Conservation (phyloP, 257 asterid species). For the Lantana camara region DNA sequence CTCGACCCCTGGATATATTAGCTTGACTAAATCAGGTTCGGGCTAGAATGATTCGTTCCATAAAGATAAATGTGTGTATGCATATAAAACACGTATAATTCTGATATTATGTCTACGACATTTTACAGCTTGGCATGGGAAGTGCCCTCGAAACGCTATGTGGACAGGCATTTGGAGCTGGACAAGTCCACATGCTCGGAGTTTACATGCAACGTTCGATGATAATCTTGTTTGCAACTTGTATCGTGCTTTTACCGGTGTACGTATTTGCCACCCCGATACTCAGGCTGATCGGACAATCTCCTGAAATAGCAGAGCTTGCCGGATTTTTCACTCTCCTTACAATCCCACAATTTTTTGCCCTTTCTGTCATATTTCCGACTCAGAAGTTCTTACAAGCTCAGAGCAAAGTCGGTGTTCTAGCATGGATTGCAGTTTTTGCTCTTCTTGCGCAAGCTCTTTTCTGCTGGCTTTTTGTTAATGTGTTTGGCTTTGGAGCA, state of each 20-base stretch:
- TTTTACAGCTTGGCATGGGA: conserved; percentile 68
- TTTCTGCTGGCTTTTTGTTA: conserved; percentile 53
- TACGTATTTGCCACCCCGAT: conserved; percentile 56
- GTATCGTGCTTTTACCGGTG: conserved; percentile 47
- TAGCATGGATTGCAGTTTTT: conserved; percentile 50
- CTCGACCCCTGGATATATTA: too few species aligned
- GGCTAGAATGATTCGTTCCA: too few species aligned
- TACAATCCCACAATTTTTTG: conserved; percentile 56
- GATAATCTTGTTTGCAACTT: conserved; percentile 38
- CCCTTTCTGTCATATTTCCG: conserved; percentile 52
- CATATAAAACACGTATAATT: too few species aligned
- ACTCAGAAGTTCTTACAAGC: conserved; percentile 70
- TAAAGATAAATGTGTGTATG: too few species aligned
- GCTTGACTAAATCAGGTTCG: too few species aligned
- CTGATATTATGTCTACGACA: too few species aligned
- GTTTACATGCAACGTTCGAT: conserved; percentile 67
- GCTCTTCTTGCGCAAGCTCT: conserved; percentile 37
- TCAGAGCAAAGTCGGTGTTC: conserved; percentile 60
- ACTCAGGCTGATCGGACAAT: conserved; percentile 55
- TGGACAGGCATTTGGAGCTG: conserved; percentile 73
- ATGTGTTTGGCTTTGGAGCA: conserved; percentile 45
- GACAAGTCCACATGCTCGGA: conserved; percentile 60
- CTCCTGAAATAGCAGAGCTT: conserved; percentile 52
- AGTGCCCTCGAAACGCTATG: conserved; percentile 74
- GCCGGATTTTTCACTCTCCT: conserved; percentile 54